Evolutionary conservation across 2,329 filamentous ascomycete genomes (phyloP).

Genomic region (Penicillium sp.): DNA sequence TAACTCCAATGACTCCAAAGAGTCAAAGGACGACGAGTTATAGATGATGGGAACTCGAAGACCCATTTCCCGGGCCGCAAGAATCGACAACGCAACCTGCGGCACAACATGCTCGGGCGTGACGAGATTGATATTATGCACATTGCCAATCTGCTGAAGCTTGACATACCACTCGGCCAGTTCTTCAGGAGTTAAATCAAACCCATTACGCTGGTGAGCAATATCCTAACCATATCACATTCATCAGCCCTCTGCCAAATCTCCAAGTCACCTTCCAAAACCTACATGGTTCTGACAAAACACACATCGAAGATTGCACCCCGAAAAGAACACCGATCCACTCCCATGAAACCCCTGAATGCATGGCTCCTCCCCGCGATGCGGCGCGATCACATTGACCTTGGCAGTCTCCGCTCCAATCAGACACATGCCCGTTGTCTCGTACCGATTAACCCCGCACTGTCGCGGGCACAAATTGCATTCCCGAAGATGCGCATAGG

Average conservation of each 20-base stretch:
- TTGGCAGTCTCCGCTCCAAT: slow-evolving; percentile 67
- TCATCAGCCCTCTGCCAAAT: not conserved
- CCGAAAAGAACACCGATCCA: slow-evolving; percentile 75
- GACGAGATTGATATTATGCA: slow-evolving; percentile 87
- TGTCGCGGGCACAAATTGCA: slow-evolving; percentile 76
- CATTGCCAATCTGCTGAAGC: slow-evolving; percentile 68
- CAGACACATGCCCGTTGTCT: slow-evolving; percentile 70
- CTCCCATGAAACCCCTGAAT: slow-evolving; percentile 76
- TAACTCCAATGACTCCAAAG: slow-evolving; percentile 61
- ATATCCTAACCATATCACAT: slow-evolving; percentile 53
- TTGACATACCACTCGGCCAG: slow-evolving; percentile 79
- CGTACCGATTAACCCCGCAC: slow-evolving; percentile 74
- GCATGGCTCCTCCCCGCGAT: slow-evolving; percentile 80
- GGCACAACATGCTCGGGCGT: slow-evolving; percentile 84
- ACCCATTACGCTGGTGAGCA: slow-evolving; percentile 71
- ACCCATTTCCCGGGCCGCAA: slow-evolving; percentile 65
- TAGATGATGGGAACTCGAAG: slow-evolving; percentile 70
- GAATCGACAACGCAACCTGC: slow-evolving; percentile 70
- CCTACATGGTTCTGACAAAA: slow-evolving; percentile 65
- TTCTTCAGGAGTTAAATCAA: slow-evolving; percentile 71
- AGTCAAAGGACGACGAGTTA: slow-evolving; percentile 79
- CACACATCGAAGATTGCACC: slow-evolving; percentile 68
- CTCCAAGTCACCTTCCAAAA: not conserved
- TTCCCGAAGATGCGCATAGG: slow-evolving; percentile 68
- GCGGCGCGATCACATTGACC: slow-evolving; percentile 77